These are phyloP conservation scores for Eutypa lata DNA, from an alignment of 2,329 filamentous ascomycete genomes.

Conservation along the genomic window DNA sequence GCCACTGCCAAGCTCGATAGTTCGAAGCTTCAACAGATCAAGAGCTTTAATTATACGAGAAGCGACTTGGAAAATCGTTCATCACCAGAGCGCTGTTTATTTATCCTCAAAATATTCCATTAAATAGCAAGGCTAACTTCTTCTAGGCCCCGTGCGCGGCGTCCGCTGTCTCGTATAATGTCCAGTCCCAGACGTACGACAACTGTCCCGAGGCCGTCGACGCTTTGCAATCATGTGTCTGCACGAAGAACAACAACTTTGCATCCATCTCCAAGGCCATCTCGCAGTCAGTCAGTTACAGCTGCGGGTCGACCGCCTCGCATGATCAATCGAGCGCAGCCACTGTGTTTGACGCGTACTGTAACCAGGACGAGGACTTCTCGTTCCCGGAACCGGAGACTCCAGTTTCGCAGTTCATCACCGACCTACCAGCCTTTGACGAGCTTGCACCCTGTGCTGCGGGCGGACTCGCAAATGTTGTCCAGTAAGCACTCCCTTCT, in stretches of 20 bases:
- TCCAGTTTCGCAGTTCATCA: constrained; percentile 45
- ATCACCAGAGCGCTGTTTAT: no score
- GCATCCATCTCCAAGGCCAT: constrained; percentile 36
- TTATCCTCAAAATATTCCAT: neutral
- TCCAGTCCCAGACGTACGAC: constrained; percentile 40
- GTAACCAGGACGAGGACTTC: constrained; percentile 37
- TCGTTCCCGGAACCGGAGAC: constrained; percentile 42
- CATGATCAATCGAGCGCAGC: constrained; percentile 47
- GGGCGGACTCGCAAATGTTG: constrained; percentile 34
- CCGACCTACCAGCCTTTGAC: constrained; percentile 42
- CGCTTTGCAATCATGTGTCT: constrained; percentile 50
- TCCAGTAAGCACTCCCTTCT: constrained; percentile 32
- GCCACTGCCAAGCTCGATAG: no score
- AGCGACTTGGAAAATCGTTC: no score
- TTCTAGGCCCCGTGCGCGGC: constrained; percentile 48
- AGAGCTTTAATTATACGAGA: no score
- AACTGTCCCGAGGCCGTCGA: constrained; percentile 42
- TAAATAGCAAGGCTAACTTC: neutral
- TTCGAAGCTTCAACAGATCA: no score
- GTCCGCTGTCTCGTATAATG: constrained; percentile 40
- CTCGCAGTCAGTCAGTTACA: constrained; percentile 36
- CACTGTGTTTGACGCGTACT: constrained; percentile 45
- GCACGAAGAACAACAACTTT: constrained; percentile 43
- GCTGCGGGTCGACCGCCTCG: constrained; percentile 44
- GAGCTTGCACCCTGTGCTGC: constrained; percentile 43